Evolutionary conservation across 441 rosid genomes (phyloP), one percentile per base, ranked within the genome.

Genomic region (Aquilaria agallochum): DNA sequence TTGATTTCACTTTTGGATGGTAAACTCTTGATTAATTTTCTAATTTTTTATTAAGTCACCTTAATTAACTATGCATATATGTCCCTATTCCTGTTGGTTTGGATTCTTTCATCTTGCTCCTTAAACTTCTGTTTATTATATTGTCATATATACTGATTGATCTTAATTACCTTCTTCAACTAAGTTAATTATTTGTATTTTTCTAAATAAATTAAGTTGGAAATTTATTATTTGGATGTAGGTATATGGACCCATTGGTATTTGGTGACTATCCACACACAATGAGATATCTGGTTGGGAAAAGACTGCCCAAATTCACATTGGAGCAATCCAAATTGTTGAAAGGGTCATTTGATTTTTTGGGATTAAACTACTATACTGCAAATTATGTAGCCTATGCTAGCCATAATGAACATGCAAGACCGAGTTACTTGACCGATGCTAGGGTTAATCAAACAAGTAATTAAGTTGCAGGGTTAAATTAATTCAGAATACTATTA

Each of bases 291-390:
- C 33, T 61, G 0, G 68, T 73, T 2, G 71, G 68, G 0, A 30
- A 58, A 27, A 47, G 81, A 27, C 50, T 77, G 47, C 81, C 81
- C 5, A 55, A 53, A 30, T 77, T 77, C 53, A 36, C 69, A 0
- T 5, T 13, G 10, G 52, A 56, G 8, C 46, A 77, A 13, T 67
- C 73, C 0, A 31, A 32, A 27, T 7, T 66, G 70, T 6, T 76
- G n/a, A 69, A 60, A 60, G 72, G 77, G 30, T 76, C 80, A 0
- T 59, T 59, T 10, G 80, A 72, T 59, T 76, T 76, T 54, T 45
- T 76, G 8, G 80, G 80, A 2, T 40, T 76, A 2, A 72, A 69
- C 55, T 72, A 72, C 40, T 72, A 76, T 31, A 52, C 69, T 0
- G 13, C 80, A 5, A 31, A 66, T 8, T 77, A 74, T 13, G 81